Evolutionary conservation across 2,329 filamentous ascomycete genomes (phyloP), one percentile per base, ranked within the genome.

Genomic region (Stagonosporopsis cucurbitacearum): DNA sequence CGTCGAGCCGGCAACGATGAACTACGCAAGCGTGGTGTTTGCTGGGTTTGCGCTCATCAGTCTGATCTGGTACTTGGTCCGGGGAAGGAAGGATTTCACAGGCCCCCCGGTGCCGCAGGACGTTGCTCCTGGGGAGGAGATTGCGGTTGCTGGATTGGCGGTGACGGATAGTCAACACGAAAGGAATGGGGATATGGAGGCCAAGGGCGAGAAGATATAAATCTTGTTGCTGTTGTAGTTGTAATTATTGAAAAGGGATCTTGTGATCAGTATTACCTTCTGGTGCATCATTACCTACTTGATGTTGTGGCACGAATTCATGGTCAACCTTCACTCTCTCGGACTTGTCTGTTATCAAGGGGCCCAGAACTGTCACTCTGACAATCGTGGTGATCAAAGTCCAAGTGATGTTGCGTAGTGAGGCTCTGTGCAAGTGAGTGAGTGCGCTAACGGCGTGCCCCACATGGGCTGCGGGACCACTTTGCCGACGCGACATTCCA

Each of bases 11-110:
- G 63, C 62, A 1, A 73, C 64, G 3, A 75, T 81, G 79, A 81
- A 81, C 55, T 78, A 78, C 50, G 75, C 75, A 1, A 71, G 66
- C 37, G 75, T 76, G 2, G 76, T 78, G 0, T 78, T 77, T 59
- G 75, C 73, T 13, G 75, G 75, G 0, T 75, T 78, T 41, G 73
- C 72, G 3, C 32, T 59, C 3, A 76, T 78, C 20, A 73, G 70
- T 53, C 50, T 75, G 1, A 59, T 64, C 1, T 76, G 75, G 69
- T 78, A 77, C 40, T 67, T 77, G 39, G 61, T 75, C 2, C 51
- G 72, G 3, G 76, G 76, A 1, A 64, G 72, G 41, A 77, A 75
- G 62, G 50, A 64, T 5, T 78, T 76, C 46, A 73, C 61, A 4
- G 75, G 75, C 0, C 75, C 75, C 11, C 75, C 75, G 0, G 74